Evolutionary conservation across 2,329 filamentous ascomycete genomes (phyloP), one percentile per base, ranked within the genome.

Genomic region (Scolecobasidium constrictum): DNA sequence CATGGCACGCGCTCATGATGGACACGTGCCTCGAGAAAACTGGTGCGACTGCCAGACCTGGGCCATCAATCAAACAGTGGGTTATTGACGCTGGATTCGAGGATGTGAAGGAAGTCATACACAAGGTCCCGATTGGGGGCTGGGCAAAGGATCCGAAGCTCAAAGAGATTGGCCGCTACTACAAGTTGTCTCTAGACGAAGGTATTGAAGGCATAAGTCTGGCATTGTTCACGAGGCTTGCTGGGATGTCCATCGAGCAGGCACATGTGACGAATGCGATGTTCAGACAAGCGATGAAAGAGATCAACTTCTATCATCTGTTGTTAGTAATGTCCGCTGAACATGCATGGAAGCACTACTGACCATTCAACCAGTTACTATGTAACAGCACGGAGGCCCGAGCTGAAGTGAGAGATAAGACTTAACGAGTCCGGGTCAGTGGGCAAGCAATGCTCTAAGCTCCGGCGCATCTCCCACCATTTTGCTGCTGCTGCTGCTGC

Each of bases 31-130:
- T 7, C 7, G 34, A 17, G 17, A 51, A 36, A 36, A 18, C 34
- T 11, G 34, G 34, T 18, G 67, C 4, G 68, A 63, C 57, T 31
- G 66, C 4, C 65, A 67, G 42, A 51, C 63, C 2, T 59, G 66
- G 11, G 69, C 72, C 34, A 59, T 67, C 7, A 53, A 18, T 20
- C 9, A 53, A 56, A 26, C 44, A 56, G 13, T 57, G 57, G 52
- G 62, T 70, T 57, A 50, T 54, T 5, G 55, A 62, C 12, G 56
- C 61, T 4, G 67, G 67, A 11, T 69, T 68, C 48, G 60, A 63
- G 33, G 62, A 67, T 34, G 59, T 70, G n/a, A 52, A 60, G 35
- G 57, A 64, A 37, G 46, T 49, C 26, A 38, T 47, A 17, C 47
- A 47, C 41, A 7, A 57, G 48, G 60, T 65, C 54, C 59, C 59